Evolutionary conservation across 2,329 filamentous ascomycete species (phyloP).

Genomic region (Cryphonectria naterciae): DNA sequence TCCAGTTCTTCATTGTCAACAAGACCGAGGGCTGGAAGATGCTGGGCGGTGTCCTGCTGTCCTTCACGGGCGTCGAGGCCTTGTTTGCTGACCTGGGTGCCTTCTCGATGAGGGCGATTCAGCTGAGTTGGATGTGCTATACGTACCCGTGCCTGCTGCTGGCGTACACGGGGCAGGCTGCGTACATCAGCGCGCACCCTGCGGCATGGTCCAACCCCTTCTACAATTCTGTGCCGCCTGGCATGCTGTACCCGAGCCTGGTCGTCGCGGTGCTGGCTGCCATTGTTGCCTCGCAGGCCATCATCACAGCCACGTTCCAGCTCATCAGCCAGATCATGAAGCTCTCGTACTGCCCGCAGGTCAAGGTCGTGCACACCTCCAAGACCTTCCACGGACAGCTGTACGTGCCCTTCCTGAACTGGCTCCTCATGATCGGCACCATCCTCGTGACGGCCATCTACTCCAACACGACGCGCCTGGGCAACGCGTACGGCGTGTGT

Average conservation of each 20-base stretch:
- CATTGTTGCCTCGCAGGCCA: constrained; percentile 75
- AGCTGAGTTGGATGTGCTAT: constrained; percentile 71
- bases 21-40: constrained; percentile 63
- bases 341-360: constrained; percentile 71
- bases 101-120: constrained; percentile 69
- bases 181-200: constrained; percentile 61
- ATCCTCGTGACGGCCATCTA: constrained; percentile 73
- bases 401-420: constrained; percentile 76
- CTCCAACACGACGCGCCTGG: constrained; percentile 69
- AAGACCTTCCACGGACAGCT: constrained; percentile 72
- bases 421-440: constrained; percentile 74
- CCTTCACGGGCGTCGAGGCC: constrained; percentile 76
- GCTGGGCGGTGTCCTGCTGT: constrained; percentile 70
- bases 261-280: constrained; percentile 70
- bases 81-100: constrained; percentile 77
- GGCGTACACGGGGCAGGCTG: constrained; percentile 72
- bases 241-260: constrained; percentile 68
- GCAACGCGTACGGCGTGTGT: constrained; percentile 75
- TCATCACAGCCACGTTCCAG: constrained; percentile 73
- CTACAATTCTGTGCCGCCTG: constrained; percentile 69
- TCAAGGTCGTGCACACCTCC: constrained; percentile 72
- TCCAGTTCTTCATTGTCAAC: constrained; percentile 62
- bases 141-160: constrained; percentile 67
- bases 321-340: constrained; percentile 71
- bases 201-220: constrained; percentile 72